Evolutionary conservation across 192 early-diverging fungal species (phyloP).

Genomic region (Coemansia sp.): DNA sequence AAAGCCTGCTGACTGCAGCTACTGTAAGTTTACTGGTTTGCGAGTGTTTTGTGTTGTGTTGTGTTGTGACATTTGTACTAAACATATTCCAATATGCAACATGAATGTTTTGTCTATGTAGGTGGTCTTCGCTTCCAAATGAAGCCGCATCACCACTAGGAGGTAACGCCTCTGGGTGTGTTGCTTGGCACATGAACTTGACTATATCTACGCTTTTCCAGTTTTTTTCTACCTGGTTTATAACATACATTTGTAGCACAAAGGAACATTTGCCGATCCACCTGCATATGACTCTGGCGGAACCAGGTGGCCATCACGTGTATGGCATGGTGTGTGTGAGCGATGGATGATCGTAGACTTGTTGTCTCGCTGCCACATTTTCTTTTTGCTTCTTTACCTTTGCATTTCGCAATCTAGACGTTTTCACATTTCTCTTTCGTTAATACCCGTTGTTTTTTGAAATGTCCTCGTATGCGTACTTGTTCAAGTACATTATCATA

Average conservation of each 20-base stretch:
- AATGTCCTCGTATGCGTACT: slow-evolving; percentile 54
- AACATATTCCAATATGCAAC: not conserved
- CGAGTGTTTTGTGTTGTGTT: slow-evolving; percentile 34
- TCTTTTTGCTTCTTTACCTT: not conserved
- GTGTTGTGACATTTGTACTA: not conserved
- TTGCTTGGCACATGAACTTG: not conserved
- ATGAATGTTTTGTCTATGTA: slow-evolving; percentile 20
- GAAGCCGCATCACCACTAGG: slow-evolving; percentile 66
- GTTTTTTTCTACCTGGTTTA: not conserved
- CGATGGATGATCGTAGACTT: no score
- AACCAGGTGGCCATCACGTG: slow-evolving; percentile 18
- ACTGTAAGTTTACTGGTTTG: slow-evolving; percentile 64
- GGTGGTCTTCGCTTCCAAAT: slow-evolving; percentile 80
- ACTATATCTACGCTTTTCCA: not conserved
- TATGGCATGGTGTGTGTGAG: not conserved
- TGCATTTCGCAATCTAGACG: slow-evolving; percentile 1
- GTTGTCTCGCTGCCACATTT: not conserved
- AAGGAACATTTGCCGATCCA: not conserved
- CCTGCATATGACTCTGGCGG: not conserved
- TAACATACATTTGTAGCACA: not conserved
- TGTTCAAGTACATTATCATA: slow-evolving; percentile 78
- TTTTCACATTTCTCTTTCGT: not conserved
- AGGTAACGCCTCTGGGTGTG: not conserved
- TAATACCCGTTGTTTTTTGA: not conserved
- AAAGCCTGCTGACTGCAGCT: slow-evolving; percentile 69